Base-by-base conservation (phyloP, 768 basidiomycete genomes). In the Lactarius quietus region DNA sequence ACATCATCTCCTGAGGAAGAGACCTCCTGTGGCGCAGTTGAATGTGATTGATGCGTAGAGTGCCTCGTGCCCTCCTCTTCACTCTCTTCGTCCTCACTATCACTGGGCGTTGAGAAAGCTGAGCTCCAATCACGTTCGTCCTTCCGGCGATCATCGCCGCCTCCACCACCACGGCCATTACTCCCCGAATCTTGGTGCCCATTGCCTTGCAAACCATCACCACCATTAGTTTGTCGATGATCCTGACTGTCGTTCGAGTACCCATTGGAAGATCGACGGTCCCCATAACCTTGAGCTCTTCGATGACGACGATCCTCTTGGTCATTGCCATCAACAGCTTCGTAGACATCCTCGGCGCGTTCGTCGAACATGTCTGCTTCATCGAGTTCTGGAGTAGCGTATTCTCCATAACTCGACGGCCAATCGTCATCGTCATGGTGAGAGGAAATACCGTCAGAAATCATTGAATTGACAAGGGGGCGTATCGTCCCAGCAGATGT, bases 1-100 rank as follows among this genome's bases (percentile, higher is more conserved):
- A 93, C 79, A 73, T 96, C 93, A 61, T 91, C 71, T 3, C 41
- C 63, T 1, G 67, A 68, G 9, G 61, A 39, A 23, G 54, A 26
- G 29, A 28, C 28, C 29, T 58, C 62, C 35, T 45, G 48, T 57
- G 53, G 70, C 57, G 71, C 68, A 36, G 43, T 6, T 23, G 59
- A 41, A 17, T 17, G 60, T 57, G 60, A 58, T 7, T 18, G 45
- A 38, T 33, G 60, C 10, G 59, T 33, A 17, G 38, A 28, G 18
- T 52, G 65, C 43, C 64, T 45, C 56, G 48, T 35, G 36, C 17
- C 78, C 72, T 74, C 78, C 15, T 77, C 76, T 6, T 80, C 81
- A 52, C 82, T 80, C 9, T 81, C 83, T 26, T 80, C 79, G 33
- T 70, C 69, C 26, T 73, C 74, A 29, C 68, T 61, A 39, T 72